Base-by-base conservation (phyloP, 1,284 basidiomycete genomes). In the Peniophora sp. region DNA sequence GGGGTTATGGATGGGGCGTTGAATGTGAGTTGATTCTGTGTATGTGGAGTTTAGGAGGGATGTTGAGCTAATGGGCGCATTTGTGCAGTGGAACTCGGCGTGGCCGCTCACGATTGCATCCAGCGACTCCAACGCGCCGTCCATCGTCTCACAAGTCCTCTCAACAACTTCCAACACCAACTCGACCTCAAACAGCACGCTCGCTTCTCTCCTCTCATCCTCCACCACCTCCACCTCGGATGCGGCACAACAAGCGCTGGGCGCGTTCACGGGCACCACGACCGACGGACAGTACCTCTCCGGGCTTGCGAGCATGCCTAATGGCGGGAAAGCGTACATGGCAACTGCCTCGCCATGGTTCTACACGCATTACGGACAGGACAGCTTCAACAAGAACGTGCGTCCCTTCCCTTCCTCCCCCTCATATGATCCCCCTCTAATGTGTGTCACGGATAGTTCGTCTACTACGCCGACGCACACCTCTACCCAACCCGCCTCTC, bases 301-400 rank as follows among this genome's bases (percentile, higher is more conserved):
- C 24, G 62, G 56, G 11, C 53, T 69, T 10, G 56, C 54, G 22
- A 37, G 42, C 17, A 55, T 68, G 50, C 55, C 56, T 18, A 54
- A 57, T 51, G 54, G 57, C 47, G 56, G 52, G 10, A 51, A 52
- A 51, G 57, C 58, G 3, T 63, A 63, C 57, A 58, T 65, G 53
- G 54, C 59, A 54, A 68, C 70, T 12, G 71, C 67, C 8, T 69
- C 69, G 18, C 68, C 72, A 0, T 75, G 72, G 71, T 92, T 92
- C 73, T 92, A 85, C 72, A 91, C 89, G 8, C 85, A 88, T 58
- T 88, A 84, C 58, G 69, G 78, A 24, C 66, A 71, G 3, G 62
- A 83, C 41, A 72, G 76, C 0, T 91, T 79, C 66, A 83, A 92
- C 71, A 92, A 93, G 71, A 92, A 92, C 65, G 88, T 88, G 54